Percentiles rank a stretch among this genome's conserved stretches.
Conservation (phyloP, 75 land plant species). For the Ceratopteris richardii region DNA sequence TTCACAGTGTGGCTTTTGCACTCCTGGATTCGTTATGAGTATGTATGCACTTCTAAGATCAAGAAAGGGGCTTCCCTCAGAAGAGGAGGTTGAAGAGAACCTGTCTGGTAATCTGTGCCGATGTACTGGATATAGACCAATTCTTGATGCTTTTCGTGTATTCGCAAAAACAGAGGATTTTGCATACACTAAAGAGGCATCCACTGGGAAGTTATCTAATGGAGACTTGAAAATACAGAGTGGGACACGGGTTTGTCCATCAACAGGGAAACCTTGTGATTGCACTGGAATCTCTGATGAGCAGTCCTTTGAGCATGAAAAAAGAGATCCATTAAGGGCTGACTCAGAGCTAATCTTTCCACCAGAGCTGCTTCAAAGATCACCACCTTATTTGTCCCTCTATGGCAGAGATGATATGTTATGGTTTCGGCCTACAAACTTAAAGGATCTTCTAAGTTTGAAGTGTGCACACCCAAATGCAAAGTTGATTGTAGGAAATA, state of each 20-base stretch:
- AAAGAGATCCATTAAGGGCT: not conserved
- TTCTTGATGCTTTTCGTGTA: constrained; percentile 81
- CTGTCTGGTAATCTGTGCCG: constrained; percentile 74
- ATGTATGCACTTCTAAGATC: constrained; percentile 87
- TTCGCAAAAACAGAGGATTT: constrained; percentile 85
- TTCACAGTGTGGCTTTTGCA: constrained; percentile 98
- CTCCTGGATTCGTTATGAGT: constrained; percentile 98
- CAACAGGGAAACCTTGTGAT: constrained; percentile 83
- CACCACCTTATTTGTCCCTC: constrained; percentile 39
- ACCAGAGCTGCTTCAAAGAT: constrained; percentile 60
- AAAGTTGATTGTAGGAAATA: constrained; percentile 80
- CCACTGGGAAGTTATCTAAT: constrained; percentile 1
- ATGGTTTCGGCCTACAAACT: constrained; percentile 71
- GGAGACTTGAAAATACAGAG: not conserved
- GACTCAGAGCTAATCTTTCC: constrained; percentile 76
- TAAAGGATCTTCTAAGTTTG: constrained; percentile 58
- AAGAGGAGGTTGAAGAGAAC: constrained; percentile 77
- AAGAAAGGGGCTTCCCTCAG: constrained; percentile 48
- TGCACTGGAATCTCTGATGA: constrained; percentile 18
- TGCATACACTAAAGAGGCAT: constrained; percentile 34
- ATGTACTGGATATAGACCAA: constrained; percentile 95
- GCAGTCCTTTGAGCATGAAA: not conserved
- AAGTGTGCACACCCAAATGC: constrained; percentile 59
- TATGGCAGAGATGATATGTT: constrained; percentile 57
- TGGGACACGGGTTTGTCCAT: constrained; percentile 52